Evolutionary conservation across 768 basidiomycete genomes (phyloP), one percentile per base, ranked within the genome.

Genomic region (Pluteus cervinus): DNA sequence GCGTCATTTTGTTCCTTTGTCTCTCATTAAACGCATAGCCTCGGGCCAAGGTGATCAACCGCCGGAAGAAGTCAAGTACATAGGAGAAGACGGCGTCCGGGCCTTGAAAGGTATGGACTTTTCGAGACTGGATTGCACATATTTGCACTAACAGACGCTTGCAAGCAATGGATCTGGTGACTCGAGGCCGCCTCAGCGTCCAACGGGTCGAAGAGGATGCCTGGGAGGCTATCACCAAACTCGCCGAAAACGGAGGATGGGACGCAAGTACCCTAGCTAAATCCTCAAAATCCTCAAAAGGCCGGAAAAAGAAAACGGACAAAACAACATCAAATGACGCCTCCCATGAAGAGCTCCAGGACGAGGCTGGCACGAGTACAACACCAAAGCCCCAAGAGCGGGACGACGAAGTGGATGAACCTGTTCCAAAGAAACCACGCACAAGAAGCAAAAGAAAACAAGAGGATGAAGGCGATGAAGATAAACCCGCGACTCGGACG

Each of bases 171-270:
- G 73, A 81, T 34, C 64, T 97, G 15, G 71, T 94, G 10, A 82
- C 69, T 9, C 73, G 85, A 12, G 89, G 91, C 3, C 66, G 92
- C 37, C 68, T 96, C 29, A 93, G 89, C 52, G 90, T 97, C 1
- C 92, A 97, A 58, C 73, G 78, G 4, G 89, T 91, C 0, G 63
- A 70, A 16, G 63, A 73, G 41, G 63, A 56, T 7, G 80, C 87
- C 3, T 94, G 81, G 74, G 62, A 69, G 20, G 70, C 73, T 1
- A 69, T 92, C 7, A 51, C 63, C 12, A 44, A 56, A 36, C 55
- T 97, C 35, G 82, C 87, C 0, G 67, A 76, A 37, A 69, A 62
- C 20, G 91, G 91, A 1, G 91, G 90, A 1, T 94, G 88, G 86
- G 79, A 83, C 15, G 40, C n/a, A n/a, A n/a, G n/a, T n/a, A n/a